Evolutionary conservation across 345 rosid genomes (phyloP), one percentile per base, ranked within the genome.

Genomic region (Eucalyptus cloeziana): DNA sequence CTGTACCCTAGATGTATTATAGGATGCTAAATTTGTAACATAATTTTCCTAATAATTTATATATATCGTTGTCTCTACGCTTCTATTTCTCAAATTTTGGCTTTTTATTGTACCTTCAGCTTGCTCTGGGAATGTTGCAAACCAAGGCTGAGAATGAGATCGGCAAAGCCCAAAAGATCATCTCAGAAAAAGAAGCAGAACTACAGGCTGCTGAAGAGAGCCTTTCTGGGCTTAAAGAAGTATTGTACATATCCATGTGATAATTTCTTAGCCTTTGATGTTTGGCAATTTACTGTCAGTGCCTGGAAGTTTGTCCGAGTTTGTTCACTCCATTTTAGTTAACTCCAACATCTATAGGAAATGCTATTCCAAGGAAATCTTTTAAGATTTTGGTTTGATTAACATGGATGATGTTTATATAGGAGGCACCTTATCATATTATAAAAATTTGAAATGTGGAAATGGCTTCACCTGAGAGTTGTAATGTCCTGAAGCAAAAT

Each of bases 201-300:
- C 87, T 96, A 87, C 94, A 86, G 91, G 96, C 94, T 90, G 97
- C 96, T 79, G 99, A 96, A 91, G 99, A 94, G 91, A 94, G 93
- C 93, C 95, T 97, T 54, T 93, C 95, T 37, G 99, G 96, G 86
- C 91, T 98, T 86, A 95, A 94, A 90, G 99, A 96, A 96, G 99
- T 96, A 79, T 37, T 13, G 25, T 90, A 71, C 88, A 21, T 58
- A 88, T 81, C 87, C 85, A 89, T 80, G 58, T 86, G 60, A 83
- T 86, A 51, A n/a, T 51, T 51, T 51, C 1, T 54, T 49, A n/a
- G 30, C 40, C 87, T 51, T 40, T 10, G 83, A 40, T 11, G 83
- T 76, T 40, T 40, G 83, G 30, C 83, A 76, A 76, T 76, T 40
- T 40, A 21, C 30, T 76, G 85, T 76, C 15, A 12, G 15, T 19